Conservation (phyloP, 2,329 filamentous ascomycete genomes). For the Pseudocercospora musae region DNA sequence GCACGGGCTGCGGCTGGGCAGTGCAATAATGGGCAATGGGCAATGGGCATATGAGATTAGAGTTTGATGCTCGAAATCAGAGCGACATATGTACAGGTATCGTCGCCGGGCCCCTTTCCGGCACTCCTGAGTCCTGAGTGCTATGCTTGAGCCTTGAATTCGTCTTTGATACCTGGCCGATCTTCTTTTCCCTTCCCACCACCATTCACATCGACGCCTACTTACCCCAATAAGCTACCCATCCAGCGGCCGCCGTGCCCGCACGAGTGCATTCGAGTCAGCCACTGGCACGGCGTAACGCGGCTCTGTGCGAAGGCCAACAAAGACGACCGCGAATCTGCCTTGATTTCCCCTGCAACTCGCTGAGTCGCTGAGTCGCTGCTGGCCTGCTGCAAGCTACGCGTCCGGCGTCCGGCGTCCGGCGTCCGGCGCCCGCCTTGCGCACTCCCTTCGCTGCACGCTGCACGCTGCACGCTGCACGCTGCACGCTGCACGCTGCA, state of each 20-base stretch:
- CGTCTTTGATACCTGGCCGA: neutral
- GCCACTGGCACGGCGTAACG: neutral
- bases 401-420: too few species aligned
- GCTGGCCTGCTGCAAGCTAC: neutral
- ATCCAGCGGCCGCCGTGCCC: neutral
- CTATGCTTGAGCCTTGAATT: too few species aligned
- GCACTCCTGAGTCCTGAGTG: too few species aligned
- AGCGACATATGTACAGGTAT: neutral
- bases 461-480: too few species aligned
- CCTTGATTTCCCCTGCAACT: neutral
- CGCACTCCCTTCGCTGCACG: neutral
- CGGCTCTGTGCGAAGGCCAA: neutral
- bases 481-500: too few species aligned
- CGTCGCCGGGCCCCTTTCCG: neutral
- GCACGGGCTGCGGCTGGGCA: too few species aligned
- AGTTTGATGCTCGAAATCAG: slow-evolving; percentile 1
- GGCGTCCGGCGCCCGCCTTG: too few species aligned
- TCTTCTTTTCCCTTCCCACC: neutral
- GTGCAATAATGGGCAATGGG: too few species aligned
- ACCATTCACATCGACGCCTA: too few species aligned
- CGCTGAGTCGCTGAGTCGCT: too few species aligned
- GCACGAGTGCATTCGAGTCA: neutral
- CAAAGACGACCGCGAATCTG: neutral
- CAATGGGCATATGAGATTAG: neutral
- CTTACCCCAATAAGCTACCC: too few species aligned